Evolutionary conservation across 2,329 filamentous ascomycete genomes (phyloP).

Genomic region (Colletotrichum lentis): DNA sequence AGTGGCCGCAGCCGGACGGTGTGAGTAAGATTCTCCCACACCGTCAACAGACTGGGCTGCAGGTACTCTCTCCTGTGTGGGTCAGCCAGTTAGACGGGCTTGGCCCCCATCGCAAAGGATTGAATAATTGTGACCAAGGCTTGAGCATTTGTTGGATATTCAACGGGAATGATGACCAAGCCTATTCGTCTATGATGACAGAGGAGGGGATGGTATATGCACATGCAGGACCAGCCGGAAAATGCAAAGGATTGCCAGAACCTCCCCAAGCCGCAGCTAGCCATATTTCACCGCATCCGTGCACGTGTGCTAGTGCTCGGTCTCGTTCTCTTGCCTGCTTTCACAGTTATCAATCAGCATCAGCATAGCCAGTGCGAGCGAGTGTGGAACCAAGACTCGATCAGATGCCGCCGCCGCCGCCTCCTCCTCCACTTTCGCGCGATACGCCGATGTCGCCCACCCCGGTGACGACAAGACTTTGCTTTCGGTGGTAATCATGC

Average conservation of each 20-base stretch:
- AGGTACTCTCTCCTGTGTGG: background rate
- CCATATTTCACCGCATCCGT: constrained; percentile 3
- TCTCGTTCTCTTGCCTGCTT: background rate
- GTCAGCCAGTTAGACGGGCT: constrained; percentile 2
- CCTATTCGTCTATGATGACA: background rate
- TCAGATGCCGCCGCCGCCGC: background rate
- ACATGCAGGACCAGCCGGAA: background rate
- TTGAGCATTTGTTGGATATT: constrained; percentile 2
- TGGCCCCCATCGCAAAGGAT: background rate
- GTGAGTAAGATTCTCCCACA: background rate
- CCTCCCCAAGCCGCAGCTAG: background rate
- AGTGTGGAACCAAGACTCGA: too few relatives aligned
- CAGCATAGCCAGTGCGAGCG: background rate
- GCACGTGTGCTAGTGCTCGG: background rate
- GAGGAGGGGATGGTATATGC: background rate
- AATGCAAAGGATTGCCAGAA: constrained; percentile 11
- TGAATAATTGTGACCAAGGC: background rate
- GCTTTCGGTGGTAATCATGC: too few relatives aligned
- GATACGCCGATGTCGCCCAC: constrained; percentile 17
- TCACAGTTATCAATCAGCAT: constrained; percentile 34
- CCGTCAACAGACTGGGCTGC: constrained; percentile 2
- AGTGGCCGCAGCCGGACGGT: constrained; percentile 31
- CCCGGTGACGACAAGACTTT: constrained; percentile 8
- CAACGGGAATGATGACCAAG: too few relatives aligned
- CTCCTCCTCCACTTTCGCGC: background rate